These are phyloP conservation scores for Atalantia buxifolia DNA, from an alignment of 345 rosid genomes.

Conservation along the genomic window DNA sequence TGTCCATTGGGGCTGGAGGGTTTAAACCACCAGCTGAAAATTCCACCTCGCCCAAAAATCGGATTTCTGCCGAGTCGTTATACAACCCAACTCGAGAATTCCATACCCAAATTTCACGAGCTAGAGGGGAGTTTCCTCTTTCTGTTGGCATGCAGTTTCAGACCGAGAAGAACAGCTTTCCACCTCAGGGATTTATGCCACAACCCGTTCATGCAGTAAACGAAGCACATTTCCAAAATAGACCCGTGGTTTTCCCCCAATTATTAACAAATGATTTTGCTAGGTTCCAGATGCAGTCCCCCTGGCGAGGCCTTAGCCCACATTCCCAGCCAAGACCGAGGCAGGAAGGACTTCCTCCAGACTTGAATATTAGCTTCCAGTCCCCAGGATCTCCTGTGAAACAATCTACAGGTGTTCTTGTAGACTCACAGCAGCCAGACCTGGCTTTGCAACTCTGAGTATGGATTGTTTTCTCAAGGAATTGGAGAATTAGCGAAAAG, in stretches of 20 bases:
- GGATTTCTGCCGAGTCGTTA: conserved; percentile 54
- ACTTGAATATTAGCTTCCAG: conserved; percentile 81
- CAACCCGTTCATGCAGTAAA: conserved; percentile 35
- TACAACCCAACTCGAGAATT: conserved; percentile 62
- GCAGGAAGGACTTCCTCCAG: conserved; percentile 78
- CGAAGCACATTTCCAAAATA: conserved; percentile 43
- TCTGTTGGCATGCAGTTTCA: conserved; percentile 49
- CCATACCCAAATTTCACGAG: conserved; percentile 41
- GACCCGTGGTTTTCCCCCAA: conserved; percentile 55
- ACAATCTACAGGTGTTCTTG: conserved; percentile 65
- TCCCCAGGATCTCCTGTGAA: conserved; percentile 84
- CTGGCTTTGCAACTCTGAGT: conserved; percentile 80
- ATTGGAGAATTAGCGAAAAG: background rate
- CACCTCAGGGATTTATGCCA: conserved; percentile 54
- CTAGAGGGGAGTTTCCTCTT: conserved; percentile 45
- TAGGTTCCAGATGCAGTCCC: conserved; percentile 57
- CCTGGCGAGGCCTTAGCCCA: conserved; percentile 58
- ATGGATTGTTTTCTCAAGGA: background rate
- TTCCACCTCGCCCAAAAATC: conserved; percentile 40
- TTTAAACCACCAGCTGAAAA: conserved; percentile 48
- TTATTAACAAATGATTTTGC: conserved; percentile 49
- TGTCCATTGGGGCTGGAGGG: conserved; percentile 78
- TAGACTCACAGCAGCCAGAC: conserved; percentile 95
- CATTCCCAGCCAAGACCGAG: conserved; percentile 54
- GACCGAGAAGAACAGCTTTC: conserved; percentile 46